Evolutionary conservation across 306 rosid species (phyloP).

Genomic region (Lathyrus oleraceus): DNA sequence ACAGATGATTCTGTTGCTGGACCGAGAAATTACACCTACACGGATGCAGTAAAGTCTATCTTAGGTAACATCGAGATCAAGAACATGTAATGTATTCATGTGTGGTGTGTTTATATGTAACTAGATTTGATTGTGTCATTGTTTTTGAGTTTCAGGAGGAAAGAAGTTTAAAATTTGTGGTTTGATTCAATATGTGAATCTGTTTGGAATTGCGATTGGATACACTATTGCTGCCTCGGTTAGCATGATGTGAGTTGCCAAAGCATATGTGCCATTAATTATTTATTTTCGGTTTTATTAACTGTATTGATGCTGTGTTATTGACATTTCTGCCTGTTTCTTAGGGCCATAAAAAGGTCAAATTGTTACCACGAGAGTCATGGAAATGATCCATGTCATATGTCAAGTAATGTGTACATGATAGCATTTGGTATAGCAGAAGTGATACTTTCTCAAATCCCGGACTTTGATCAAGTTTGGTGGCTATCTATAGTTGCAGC

Average conservation of each 20-base stretch:
- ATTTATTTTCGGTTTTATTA: not conserved
- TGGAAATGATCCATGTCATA: slow-evolving; percentile 73
- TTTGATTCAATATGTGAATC: slow-evolving; percentile 59
- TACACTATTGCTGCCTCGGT: slow-evolving; percentile 83
- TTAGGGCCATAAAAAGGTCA: slow-evolving; percentile 74
- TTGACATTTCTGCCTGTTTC: not conserved
- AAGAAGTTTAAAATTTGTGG: slow-evolving; percentile 65
- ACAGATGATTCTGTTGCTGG: slow-evolving; percentile 56
- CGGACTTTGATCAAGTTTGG: slow-evolving; percentile 71
- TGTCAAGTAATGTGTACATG: slow-evolving; percentile 80
- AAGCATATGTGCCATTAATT: not conserved
- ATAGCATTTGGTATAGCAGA: slow-evolving; percentile 69
- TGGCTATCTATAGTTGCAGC: slow-evolving; percentile 86
- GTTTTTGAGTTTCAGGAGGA: slow-evolving; percentile 55
- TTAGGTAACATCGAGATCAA: slow-evolving; percentile 43
- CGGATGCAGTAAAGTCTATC: slow-evolving; percentile 72
- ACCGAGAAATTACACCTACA: slow-evolving; percentile 77
- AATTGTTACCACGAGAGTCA: slow-evolving; percentile 70
- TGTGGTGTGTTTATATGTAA: not conserved
- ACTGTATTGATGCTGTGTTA: not conserved
- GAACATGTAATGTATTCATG: not conserved
- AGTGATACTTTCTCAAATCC: slow-evolving; percentile 70
- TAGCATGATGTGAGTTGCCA: slow-evolving; percentile 82
- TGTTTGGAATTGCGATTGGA: slow-evolving; percentile 69
- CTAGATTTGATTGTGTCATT: slow-evolving; percentile 10